Evolutionary conservation across 495 filamentous ascomycete genomes (phyloP), one percentile per base, ranked within the genome.

Genomic region (Cercophora sp.): DNA sequence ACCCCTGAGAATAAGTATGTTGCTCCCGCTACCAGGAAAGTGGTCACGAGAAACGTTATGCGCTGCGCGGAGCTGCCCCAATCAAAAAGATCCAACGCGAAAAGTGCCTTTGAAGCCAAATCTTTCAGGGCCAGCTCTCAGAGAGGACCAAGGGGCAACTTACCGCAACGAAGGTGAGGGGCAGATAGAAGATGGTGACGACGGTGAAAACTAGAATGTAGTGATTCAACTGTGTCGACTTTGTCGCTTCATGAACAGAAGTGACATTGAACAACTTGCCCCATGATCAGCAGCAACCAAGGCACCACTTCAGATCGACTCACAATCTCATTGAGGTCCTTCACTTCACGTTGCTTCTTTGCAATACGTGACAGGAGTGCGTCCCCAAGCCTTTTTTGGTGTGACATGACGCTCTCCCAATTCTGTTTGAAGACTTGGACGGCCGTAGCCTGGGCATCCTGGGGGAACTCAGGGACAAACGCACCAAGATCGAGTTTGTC

Each of bases 151-250:
- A 5, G 13, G n/a, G 6, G 31, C 13, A 24, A 29, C 9, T 49
- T 24, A 58, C 75, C 0, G 76, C 67, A 46, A 83, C 80, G 59
- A 82, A 83, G 1, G 70, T 77, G 10, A 83, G 54, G 0, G 80
- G 79, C 0, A 85, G 66, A 61, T 84, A 85, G 25, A 85, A 63
- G 31, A 83, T 82, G 1, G 80, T 83, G 4, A 84, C 83, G 44
- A 85, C 74, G 8, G 82, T 85, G 52, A 85, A 85, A 8, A 85
- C 77, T 65, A 85, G 74, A 52, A 85, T 80, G 19, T 80, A 83
- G 48, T 83, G 79, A 19, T 75, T 74, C 57, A 84, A 76, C 8
- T 74, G 61, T 3, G 76, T 77, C 0, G 80, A 81, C 1, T 74
- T 74, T 2, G 74, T 74, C 0, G 80, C 81, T 55, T 84, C 79